These are phyloP conservation scores for Candolleomyces eurysporus DNA, from an alignment of 768 basidiomycete species.

Conservation along the genomic window DNA sequence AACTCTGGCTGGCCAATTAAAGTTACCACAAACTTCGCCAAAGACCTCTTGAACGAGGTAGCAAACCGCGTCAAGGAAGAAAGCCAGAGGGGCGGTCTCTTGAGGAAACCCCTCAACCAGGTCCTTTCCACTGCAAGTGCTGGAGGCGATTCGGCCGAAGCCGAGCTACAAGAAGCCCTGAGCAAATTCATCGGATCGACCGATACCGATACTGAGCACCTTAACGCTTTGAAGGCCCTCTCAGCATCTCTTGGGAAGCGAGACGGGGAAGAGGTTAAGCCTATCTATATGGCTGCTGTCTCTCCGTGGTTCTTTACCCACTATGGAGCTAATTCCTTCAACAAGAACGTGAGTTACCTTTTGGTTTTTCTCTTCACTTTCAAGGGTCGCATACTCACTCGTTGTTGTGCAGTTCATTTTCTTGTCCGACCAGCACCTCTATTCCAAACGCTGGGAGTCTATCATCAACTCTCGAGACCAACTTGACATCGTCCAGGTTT, in stretches of 20 bases:
- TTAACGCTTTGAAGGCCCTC: conserved; percentile 39
- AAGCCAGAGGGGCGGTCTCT: conserved; percentile 11
- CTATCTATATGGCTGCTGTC: conserved; percentile 49
- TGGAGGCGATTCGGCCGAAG: conserved; percentile 7
- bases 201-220: conserved; percentile 54
- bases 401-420: conserved; percentile 51
- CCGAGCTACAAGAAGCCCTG: conserved; percentile 23
- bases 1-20: conserved; percentile 78
- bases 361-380: background rate
- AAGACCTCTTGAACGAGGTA: conserved; percentile 24
- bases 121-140: background rate
- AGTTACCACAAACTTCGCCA: conserved; percentile 43
- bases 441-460: conserved; percentile 64
- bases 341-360: conserved; percentile 60
- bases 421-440: conserved; percentile 66
- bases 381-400: background rate
- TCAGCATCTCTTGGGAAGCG: conserved; percentile 20
- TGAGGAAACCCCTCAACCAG: conserved; percentile 6
- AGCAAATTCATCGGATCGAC: conserved; percentile 45
- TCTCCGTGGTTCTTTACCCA: conserved; percentile 84
- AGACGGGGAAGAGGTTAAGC: conserved; percentile 25
- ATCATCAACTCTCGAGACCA: conserved; percentile 54
- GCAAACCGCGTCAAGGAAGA: conserved; percentile 7
- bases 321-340: conserved; percentile 60
- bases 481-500: conserved; percentile 58